These are phyloP conservation scores for Trichoderma atrobrunneum DNA, from an alignment of 2,329 filamentous ascomycete species.

Conservation along the genomic window DNA sequence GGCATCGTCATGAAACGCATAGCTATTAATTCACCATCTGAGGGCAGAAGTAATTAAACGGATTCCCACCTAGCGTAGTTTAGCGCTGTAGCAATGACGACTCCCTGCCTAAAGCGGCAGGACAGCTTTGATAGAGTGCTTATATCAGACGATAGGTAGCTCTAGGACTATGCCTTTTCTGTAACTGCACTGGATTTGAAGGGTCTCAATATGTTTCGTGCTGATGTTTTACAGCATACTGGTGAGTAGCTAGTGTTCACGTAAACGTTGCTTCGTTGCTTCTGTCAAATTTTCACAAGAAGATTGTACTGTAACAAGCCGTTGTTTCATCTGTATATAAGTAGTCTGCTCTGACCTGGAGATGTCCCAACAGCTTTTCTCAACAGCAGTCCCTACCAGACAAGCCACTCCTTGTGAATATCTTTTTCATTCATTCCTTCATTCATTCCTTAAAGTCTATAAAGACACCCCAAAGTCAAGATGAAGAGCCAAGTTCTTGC, in stretches of 20 bases:
- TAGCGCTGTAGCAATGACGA: neutral
- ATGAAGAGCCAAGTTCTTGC: constrained; percentile 11
- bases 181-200: neutral
- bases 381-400: neutral
- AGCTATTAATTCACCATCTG: neutral
- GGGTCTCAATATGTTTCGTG: neutral
- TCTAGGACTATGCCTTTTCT: neutral
- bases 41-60: neutral
- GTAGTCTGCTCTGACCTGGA: neutral
- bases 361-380: neutral
- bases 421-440: no score
- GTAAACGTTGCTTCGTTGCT: neutral
- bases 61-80: neutral
- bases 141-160: constrained; percentile 9
- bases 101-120: neutral
- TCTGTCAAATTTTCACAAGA: neutral
- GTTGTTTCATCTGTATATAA: neutral
- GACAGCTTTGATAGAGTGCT: constrained; percentile 2
- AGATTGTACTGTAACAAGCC: neutral
- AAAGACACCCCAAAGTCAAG: neutral
- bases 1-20: neutral
- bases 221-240: neutral
- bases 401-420: neutral
- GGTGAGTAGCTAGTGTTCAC: neutral
- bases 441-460: neutral